Evolutionary conservation across 1,139 yeast species (phyloP), one percentile per base, ranked within the genome.

Genomic region (Kodamaea derodonti): DNA sequence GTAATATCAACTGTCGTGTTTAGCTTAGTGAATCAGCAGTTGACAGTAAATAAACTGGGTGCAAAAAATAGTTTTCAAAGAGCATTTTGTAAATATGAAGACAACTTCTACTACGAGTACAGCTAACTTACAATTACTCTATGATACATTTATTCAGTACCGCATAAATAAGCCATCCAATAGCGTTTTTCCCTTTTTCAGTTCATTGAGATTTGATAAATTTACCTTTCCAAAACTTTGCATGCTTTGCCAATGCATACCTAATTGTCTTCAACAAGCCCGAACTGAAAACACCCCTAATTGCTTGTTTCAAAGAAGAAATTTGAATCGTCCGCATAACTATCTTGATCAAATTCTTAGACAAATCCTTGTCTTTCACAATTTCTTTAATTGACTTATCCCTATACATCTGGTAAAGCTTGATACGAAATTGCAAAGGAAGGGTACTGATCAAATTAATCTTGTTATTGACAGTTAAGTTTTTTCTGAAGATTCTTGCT

Each of bases 281-380:
- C 1, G 97, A 96, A 3, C 95, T 87, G 27, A 85, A 64, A 3
- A 92, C 50, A 0, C 99, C 98, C 54, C 90, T 88, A 14, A 79
- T 48, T 20, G 87, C 78, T 58, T 94, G 98, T 11, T 78, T 58
- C 10, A 83, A 51, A 12, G 95, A 84, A 10, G 95, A 84, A 47
- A 69, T 62, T 20, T 74, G 67, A 9, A 90, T 90, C 0, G 85
- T 84, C 23, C 68, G 60, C 43, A 72, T 69, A 20, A 92, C 69
- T 4, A 71, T 62, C 17, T 57, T 55, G 4, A 63, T 52, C 30
- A 83, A 60, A 30, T 66, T 64, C 14, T 51, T 37, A 2, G 60
- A 51, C 30, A 79, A 62, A 14, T 54, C 41, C 10, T 48, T 39
- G 46, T 74, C 77, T 4, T 53, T 44, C 0, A 76, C 72, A 34